Percentiles rank a stretch among this genome's conserved stretches.
These are phyloP conservation scores for Ramaria sp. DNA, from an alignment of 768 basidiomycete genomes.

Conservation along the genomic window DNA sequence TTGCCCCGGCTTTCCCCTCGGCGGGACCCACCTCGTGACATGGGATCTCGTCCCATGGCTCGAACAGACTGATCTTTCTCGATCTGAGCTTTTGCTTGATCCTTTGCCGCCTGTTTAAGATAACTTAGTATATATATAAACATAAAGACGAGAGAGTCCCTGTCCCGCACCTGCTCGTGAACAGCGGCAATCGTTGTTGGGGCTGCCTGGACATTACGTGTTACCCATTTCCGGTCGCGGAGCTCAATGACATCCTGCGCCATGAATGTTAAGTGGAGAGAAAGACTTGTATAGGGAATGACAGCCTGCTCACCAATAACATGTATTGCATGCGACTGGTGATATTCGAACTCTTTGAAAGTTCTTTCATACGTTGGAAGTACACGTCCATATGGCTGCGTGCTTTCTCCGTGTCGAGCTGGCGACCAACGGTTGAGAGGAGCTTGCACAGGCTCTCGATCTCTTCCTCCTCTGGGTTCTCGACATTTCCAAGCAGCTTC, in stretches of 20 bases:
- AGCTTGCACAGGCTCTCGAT: conserved; percentile 94
- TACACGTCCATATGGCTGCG: conserved; percentile 85
- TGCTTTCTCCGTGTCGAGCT: conserved; percentile 74
- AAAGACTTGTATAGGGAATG: conserved; percentile 1
- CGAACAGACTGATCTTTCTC: conserved; percentile 52
- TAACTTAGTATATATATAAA: background rate
- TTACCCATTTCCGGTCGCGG: conserved; percentile 72
- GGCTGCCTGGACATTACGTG: conserved; percentile 59
- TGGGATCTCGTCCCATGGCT: conserved; percentile 31
- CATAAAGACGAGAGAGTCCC: background rate
- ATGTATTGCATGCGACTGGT: conserved; percentile 88
- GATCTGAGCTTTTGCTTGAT: conserved; percentile 46
- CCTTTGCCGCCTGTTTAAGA: conserved; percentile 66
- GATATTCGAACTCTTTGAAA: conserved; percentile 64
- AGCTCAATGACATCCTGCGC: conserved; percentile 82
- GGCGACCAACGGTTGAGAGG: conserved; percentile 75
- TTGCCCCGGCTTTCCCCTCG: conserved; percentile 64
- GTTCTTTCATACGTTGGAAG: conserved; percentile 81
- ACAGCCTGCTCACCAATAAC: conserved; percentile 60
- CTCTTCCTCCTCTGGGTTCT: conserved; percentile 95
- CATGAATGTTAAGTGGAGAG: conserved; percentile 7
- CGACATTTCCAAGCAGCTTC: conserved; percentile 86
- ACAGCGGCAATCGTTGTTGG: conserved; percentile 85
- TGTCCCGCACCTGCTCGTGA: conserved; percentile 59
- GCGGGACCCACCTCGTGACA: conserved; percentile 86